Evolutionary conservation across 345 rosid species (phyloP).

Genomic region (Populus nigra): DNA sequence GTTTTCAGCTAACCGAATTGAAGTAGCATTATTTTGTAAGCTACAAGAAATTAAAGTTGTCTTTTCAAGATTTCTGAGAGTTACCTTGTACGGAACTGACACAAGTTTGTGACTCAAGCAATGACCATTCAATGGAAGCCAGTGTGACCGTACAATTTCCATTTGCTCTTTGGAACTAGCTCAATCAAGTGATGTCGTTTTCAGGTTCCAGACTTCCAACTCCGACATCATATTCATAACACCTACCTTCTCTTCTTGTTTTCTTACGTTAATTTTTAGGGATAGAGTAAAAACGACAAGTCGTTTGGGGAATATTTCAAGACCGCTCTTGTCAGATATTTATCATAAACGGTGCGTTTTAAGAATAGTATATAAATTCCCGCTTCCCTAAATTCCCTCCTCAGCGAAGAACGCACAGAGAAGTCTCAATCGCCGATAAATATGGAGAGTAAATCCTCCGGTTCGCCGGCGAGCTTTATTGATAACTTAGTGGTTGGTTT

Average conservation of each 20-base stretch:
- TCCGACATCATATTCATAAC: no score
- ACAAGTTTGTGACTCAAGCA: neutral
- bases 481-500: constrained; percentile 56
- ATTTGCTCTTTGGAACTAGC: neutral
- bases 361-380: no score
- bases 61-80: constrained; percentile 1
- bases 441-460: constrained; percentile 36
- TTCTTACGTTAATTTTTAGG: no score
- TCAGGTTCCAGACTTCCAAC: no score
- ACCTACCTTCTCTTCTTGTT: no score
- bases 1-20: constrained; percentile 1
- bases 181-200: no score
- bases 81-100: constrained; percentile 5
- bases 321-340: no score
- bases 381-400: neutral
- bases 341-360: no score
- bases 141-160: constrained; percentile 13
- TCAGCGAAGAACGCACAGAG: neutral
- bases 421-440: neutral
- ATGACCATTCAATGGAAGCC: constrained; percentile 9
- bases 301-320: no score
- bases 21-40: neutral
- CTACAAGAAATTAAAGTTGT: constrained; percentile 3
- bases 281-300: no score
- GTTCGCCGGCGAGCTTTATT: constrained; percentile 36